Evolutionary conservation across 163 green algal genomes (phyloP).

Genomic region (Dunaliella salina): DNA sequence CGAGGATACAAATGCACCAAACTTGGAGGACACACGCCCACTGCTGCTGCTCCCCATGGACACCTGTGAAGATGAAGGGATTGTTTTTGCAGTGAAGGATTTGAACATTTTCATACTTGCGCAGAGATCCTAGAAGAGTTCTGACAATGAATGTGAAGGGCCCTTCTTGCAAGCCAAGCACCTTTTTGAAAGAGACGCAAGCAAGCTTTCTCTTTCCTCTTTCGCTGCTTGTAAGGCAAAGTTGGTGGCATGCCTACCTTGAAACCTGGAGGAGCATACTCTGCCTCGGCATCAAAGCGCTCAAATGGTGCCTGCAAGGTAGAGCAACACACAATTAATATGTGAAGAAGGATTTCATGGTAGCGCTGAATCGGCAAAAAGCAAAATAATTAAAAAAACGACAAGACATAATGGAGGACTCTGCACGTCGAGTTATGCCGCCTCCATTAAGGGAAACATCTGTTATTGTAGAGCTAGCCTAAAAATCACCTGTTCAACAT

Average conservation of each 20-base stretch:
- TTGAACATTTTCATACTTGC: neutral
- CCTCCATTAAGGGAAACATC: too few species aligned
- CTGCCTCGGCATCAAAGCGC: constrained; percentile 57
- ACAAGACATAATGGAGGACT: too few species aligned
- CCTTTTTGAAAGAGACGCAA: neutral
- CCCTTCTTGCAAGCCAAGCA: neutral
- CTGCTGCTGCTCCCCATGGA: neutral
- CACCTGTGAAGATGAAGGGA: neutral
- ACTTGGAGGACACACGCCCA: constrained; percentile 15
- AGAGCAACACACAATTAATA: neutral
- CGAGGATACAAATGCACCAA: constrained; percentile 48
- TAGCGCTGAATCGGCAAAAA: too few species aligned
- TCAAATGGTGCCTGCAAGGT: constrained; percentile 40
- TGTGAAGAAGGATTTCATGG: too few species aligned
- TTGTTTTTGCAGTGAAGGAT: neutral
- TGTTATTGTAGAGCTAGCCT: too few species aligned
- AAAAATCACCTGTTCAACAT: too few species aligned
- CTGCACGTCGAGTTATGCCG: too few species aligned
- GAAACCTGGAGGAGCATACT: constrained; percentile 26
- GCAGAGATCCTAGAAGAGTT: neutral
- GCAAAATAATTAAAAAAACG: too few species aligned
- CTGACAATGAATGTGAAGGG: neutral
- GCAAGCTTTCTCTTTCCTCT: too few species aligned
- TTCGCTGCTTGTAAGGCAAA: too few species aligned
- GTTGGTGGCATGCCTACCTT: neutral